These are phyloP conservation scores for Coniochaeta hoffmannii DNA, from an alignment of 2,329 filamentous ascomycete species.

Conservation along the genomic window DNA sequence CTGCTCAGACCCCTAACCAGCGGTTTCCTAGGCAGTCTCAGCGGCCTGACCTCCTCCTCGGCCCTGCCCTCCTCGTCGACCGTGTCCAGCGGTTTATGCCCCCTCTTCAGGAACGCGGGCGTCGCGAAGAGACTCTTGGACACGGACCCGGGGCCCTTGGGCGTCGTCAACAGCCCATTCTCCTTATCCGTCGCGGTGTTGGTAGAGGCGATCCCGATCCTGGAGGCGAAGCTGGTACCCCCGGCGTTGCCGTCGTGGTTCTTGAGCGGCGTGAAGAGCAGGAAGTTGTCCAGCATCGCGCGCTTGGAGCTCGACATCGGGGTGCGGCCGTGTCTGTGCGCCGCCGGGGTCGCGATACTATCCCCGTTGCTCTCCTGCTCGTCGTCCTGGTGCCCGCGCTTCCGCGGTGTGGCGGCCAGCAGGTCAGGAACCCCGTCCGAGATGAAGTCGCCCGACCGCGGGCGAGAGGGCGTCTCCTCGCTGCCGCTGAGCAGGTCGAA, in stretches of 20 bases:
- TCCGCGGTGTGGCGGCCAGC: slow-evolving; percentile 37
- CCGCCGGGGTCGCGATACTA: slow-evolving; percentile 11
- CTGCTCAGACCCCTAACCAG: slow-evolving; percentile 65
- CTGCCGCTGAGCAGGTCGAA: slow-evolving; percentile 61
- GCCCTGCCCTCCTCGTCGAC: slow-evolving; percentile 47
- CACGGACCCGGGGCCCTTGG: slow-evolving; percentile 30
- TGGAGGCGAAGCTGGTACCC: neutral
- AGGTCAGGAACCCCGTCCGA: slow-evolving; percentile 13
- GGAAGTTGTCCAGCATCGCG: slow-evolving; percentile 54
- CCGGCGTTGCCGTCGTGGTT: slow-evolving; percentile 31
- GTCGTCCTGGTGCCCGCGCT: slow-evolving; percentile 13
- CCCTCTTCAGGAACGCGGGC: slow-evolving; percentile 54
- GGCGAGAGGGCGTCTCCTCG: slow-evolving; percentile 40
- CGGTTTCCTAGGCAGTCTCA: slow-evolving; percentile 50
- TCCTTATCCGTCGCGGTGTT: slow-evolving; percentile 14
- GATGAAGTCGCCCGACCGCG: slow-evolving; percentile 24
- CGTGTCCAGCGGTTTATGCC: slow-evolving; percentile 41
- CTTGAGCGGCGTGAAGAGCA: slow-evolving; percentile 49
- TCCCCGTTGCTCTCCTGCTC: neutral
- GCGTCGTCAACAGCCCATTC: slow-evolving; percentile 25
- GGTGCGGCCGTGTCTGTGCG: slow-evolving; percentile 36
- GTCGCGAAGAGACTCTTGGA: slow-evolving; percentile 58
- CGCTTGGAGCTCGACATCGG: slow-evolving; percentile 53
- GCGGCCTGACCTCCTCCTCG: slow-evolving; percentile 36
- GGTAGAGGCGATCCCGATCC: neutral